These are phyloP conservation scores for Coffea humblotiana DNA, from an alignment of 305 asterid genomes.

Conservation along the genomic window DNA sequence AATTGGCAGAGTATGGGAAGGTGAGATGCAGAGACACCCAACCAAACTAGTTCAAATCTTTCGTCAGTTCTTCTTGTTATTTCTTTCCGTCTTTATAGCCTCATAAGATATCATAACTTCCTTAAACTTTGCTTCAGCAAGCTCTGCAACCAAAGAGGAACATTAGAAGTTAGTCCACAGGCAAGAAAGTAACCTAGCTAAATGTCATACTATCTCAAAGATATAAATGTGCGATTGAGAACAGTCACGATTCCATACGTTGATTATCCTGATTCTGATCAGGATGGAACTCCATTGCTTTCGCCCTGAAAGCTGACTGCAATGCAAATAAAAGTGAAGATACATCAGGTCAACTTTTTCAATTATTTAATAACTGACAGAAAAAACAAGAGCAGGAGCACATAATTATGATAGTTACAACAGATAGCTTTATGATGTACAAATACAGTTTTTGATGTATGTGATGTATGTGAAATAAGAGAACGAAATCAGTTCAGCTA, in stretches of 20 bases:
- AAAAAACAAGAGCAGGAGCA: neutral
- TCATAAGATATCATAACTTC: conserved; percentile 90
- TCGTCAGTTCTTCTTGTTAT: conserved; percentile 26
- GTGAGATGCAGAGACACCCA: neutral
- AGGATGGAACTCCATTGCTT: conserved; percentile 89
- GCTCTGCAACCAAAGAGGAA: conserved; percentile 38
- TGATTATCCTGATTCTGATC: conserved; percentile 90
- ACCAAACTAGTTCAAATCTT: neutral
- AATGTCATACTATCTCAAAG: neutral
- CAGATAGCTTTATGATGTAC: neutral
- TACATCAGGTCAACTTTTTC: conserved; percentile 1
- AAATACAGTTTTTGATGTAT: neutral
- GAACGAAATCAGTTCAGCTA: neutral
- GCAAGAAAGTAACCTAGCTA: neutral
- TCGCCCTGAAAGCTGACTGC: conserved; percentile 89
- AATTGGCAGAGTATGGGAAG: neutral
- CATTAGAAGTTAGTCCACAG: neutral
- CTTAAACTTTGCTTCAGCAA: conserved; percentile 79
- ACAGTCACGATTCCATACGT: conserved; percentile 39
- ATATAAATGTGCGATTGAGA: conserved; percentile 8
- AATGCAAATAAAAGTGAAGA: conserved; percentile 14
- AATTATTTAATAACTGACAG: neutral
- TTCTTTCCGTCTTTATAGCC: conserved; percentile 77
- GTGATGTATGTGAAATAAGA: no score
- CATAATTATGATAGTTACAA: neutral